Percentiles rank a stretch among this genome's conserved stretches.
Conservation (phyloP, 345 rosid genomes). For the Eutrema heterophyllum region DNA sequence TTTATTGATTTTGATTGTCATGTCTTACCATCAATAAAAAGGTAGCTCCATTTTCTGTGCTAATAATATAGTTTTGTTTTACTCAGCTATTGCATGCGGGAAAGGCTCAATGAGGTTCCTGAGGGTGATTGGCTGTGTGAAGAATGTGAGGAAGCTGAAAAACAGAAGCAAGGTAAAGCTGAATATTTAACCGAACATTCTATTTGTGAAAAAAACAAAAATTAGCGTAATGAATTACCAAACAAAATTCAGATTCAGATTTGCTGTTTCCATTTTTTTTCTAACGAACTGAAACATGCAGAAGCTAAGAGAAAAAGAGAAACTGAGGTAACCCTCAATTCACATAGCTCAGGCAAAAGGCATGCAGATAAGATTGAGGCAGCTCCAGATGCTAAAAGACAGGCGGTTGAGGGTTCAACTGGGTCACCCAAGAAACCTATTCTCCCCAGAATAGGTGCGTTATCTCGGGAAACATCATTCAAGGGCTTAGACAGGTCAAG, state of each 20-base stretch:
- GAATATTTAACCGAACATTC: background rate
- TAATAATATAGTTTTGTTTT: slow-evolving; percentile 19
- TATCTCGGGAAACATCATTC: slow-evolving; percentile 55
- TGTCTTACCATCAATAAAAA: background rate
- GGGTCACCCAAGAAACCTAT: slow-evolving; percentile 63
- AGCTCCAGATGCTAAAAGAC: slow-evolving; percentile 52
- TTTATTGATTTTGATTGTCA: background rate
- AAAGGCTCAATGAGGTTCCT: slow-evolving; percentile 78
- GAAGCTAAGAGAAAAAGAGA: slow-evolving; percentile 50
- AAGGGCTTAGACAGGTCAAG: slow-evolving; percentile 59
- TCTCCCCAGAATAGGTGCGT: slow-evolving; percentile 39
- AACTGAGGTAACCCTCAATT: slow-evolving; percentile 28
- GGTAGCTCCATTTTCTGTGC: background rate
- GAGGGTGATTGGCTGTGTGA: slow-evolving; percentile 96
- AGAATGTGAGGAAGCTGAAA: slow-evolving; percentile 82
- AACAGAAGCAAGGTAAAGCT: slow-evolving; percentile 60
- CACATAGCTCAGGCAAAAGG: slow-evolving; percentile 51
- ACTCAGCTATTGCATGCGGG: slow-evolving; percentile 94
- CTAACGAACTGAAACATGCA: slow-evolving; percentile 37
- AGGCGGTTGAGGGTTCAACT: slow-evolving; percentile 46
- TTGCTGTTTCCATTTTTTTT: slow-evolving; percentile 8
- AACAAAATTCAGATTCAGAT: background rate
- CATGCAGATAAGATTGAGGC: slow-evolving; percentile 48
- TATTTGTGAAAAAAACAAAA: background rate
- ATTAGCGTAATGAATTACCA: background rate